Evolutionary conservation across 768 basidiomycete species (phyloP), one percentile per base, ranked within the genome.

Genomic region (Leccinum aurantiacum): DNA sequence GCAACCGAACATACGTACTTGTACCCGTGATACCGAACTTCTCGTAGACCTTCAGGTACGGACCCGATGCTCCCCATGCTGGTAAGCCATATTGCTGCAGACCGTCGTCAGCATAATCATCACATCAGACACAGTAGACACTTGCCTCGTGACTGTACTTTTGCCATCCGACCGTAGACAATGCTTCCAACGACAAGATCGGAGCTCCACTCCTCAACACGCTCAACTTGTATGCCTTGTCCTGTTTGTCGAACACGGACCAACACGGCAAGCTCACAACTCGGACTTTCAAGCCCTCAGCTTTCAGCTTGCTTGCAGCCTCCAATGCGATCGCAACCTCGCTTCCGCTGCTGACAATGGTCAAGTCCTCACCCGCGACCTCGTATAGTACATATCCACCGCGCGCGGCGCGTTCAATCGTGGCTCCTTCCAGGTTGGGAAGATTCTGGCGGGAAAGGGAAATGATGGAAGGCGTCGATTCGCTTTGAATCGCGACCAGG

Each of bases 371-470:
- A 37, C 58, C 69, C 54, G 80, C 77, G 54, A 87, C 88, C 56
- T 97, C 95, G 69, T 90, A 83, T 41, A 96, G 75, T 59, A 96
- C 92, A 74, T 97, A 98, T 60, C 92, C 95, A 67, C 95, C 95
- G 65, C 85, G 87, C 60, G 75, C 69, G 56, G 93, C 94, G 57
- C 84, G 84, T 77, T 95, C 92, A 70, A 97, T 88, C 58, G 90
- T 82, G 27, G 93, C 95, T 58, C 84, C 86, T 69, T 89, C 92
- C 61, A 98, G 87, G 72, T 97, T 95, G 54, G 95, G 95, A 38
- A 98, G 83, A 79, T 93, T 95, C 79, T 96, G 91, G 46, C 91
- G 86, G 56, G 93, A 92, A 58, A 91, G 83, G 4, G 87, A 88
- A 59, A 93, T 79, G 65, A 95, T 81, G 25, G 93, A 94, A 29